These are phyloP conservation scores for Yamadazyma spencermartinsiae DNA, from an alignment of 1,139 yeast genomes.

Conservation along the genomic window DNA sequence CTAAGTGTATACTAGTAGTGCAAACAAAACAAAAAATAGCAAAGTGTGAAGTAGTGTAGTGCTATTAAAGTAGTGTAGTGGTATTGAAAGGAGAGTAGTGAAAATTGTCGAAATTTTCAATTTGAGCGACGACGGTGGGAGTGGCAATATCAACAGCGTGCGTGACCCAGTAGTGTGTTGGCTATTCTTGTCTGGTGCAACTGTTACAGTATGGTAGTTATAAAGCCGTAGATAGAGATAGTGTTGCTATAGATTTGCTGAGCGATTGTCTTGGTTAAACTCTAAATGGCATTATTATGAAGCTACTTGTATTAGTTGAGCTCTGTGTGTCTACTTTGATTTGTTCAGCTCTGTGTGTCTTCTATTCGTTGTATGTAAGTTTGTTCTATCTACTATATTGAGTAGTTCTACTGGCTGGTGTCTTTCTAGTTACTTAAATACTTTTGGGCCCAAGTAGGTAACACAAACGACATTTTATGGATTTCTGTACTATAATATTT, in stretches of 20 bases:
- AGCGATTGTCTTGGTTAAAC: too few relatives aligned
- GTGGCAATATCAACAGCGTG: background rate
- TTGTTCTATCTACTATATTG: too few relatives aligned
- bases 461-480: slow-evolving; percentile 77
- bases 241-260: too few relatives aligned
- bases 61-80: slow-evolving; percentile 1
- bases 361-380: too few relatives aligned
- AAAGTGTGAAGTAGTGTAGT: background rate
- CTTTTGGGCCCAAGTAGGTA: slow-evolving; percentile 82
- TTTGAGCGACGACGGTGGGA: background rate
- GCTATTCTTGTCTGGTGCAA: background rate
- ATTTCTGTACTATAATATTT: slow-evolving; percentile 72
- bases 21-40: too few relatives aligned
- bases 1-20: background rate
- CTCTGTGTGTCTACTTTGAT: too few relatives aligned
- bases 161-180: background rate
- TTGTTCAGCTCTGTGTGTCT: too few relatives aligned
- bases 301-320: too few relatives aligned
- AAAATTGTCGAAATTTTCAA: background rate
- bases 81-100: background rate
- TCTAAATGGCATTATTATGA: too few relatives aligned
- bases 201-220: background rate
- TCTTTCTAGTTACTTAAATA: slow-evolving; percentile 10
- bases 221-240: too few relatives aligned
- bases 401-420: too few relatives aligned